phyloP scores from a whole-genome alignment of 106 monocot species.

The Acorus calamus region DNA sequence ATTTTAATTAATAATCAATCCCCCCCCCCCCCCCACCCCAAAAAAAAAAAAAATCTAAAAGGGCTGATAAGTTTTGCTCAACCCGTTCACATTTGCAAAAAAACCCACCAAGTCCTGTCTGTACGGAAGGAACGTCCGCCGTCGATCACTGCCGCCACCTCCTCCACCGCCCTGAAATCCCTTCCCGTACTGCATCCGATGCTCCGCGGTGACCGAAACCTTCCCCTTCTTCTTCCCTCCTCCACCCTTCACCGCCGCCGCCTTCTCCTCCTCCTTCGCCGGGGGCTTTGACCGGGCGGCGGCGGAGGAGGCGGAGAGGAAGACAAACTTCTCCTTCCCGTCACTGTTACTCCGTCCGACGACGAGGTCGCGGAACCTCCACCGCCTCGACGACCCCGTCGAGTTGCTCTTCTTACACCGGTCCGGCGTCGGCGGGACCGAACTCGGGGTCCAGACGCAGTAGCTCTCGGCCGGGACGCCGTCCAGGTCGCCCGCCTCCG shows the following conservation, averaged over 20 bases:
- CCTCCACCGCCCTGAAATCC: not conserved
- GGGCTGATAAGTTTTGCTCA: not conserved
- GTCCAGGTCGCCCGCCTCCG: slow-evolving; percentile 16
- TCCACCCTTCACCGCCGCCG: not conserved
- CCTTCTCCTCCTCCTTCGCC: not conserved
- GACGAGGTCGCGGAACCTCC: slow-evolving; percentile 42
- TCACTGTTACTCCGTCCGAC: slow-evolving; percentile 56
- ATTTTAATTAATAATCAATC: too few relatives aligned
- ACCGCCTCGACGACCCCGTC: slow-evolving; percentile 22
- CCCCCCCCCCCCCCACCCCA: too few relatives aligned
- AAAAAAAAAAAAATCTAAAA: not conserved
- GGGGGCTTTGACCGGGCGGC: not conserved
- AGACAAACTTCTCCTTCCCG: slow-evolving; percentile 46
- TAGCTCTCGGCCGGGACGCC: slow-evolving; percentile 16
- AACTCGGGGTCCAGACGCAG: slow-evolving; percentile 24
- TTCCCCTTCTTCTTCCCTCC: slow-evolving; percentile 3
- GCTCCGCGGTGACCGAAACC: slow-evolving; percentile 18
- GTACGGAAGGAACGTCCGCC: slow-evolving; percentile 35
- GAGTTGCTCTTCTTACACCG: slow-evolving; percentile 41
- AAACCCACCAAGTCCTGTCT: slow-evolving; percentile 26
- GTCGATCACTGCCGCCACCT: not conserved
- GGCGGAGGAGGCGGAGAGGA: not conserved
- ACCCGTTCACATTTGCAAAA: slow-evolving; percentile 4
- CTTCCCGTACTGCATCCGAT: slow-evolving; percentile 28
- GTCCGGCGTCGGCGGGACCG: slow-evolving; percentile 17